These are phyloP conservation scores for Phytophthora ramorum DNA, from an alignment of 352 stramenopile species.

Conservation along the genomic window DNA sequence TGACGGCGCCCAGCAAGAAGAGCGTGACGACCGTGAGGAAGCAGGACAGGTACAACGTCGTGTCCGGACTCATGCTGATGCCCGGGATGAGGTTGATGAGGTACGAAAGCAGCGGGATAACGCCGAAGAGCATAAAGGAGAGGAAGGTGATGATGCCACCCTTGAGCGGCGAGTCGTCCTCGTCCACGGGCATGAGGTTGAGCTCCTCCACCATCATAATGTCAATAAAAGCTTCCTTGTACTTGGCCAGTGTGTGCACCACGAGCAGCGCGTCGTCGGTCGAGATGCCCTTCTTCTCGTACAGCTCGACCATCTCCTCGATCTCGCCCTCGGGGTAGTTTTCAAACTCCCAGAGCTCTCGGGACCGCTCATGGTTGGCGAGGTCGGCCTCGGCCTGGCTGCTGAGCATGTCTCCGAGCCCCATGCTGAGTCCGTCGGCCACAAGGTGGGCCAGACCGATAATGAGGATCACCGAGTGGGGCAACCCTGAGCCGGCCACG, in stretches of 20 bases:
- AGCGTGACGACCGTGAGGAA: conserved; percentile 93
- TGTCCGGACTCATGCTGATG: conserved; percentile 59
- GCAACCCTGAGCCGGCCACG: conserved; percentile 90
- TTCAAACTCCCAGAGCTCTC: conserved; percentile 96
- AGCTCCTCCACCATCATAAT: conserved; percentile 98
- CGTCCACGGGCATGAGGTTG: conserved; percentile 94
- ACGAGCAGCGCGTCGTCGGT: conserved; percentile 91
- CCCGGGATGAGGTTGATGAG: conserved; percentile 86
- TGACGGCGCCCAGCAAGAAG: conserved; percentile 94
- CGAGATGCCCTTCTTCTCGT: conserved; percentile 92
- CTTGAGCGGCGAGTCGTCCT: conserved; percentile 90
- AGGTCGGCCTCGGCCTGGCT: conserved; percentile 94
- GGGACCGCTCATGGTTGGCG: conserved; percentile 91
- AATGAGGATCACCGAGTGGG: conserved; percentile 94
- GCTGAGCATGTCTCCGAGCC: conserved; percentile 95
- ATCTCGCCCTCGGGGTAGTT: conserved; percentile 97
- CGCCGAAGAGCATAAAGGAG: conserved; percentile 92
- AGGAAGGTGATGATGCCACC: conserved; percentile 90
- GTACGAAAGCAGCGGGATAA: conserved; percentile 95
- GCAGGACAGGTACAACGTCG: conserved; percentile 93
- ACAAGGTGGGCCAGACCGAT: conserved; percentile 95
- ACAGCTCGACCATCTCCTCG: conserved; percentile 97
- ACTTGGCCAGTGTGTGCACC: conserved; percentile 95
- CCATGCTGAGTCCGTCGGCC: conserved; percentile 95
- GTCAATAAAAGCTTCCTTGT: conserved; percentile 98